Percentiles rank a stretch among this genome's conserved stretches.
phyloP scores from a whole-genome alignment of 306 rosid species.

The Begonia fuchsioides region DNA sequence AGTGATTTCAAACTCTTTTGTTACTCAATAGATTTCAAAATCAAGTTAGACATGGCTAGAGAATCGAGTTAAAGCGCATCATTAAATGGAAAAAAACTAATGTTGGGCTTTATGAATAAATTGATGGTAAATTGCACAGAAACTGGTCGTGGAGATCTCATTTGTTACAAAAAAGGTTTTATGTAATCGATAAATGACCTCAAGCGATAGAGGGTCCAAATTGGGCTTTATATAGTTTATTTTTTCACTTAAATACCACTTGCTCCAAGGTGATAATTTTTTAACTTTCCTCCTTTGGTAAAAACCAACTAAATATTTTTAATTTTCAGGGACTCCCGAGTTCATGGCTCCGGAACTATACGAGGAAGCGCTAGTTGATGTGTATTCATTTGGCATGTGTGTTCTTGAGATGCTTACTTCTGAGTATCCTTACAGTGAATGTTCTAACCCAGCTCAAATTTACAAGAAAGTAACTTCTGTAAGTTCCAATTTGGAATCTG shows the following conservation, averaged over 20 bases:
- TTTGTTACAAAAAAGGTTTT: too few relatives aligned
- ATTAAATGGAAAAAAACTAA: too few relatives aligned
- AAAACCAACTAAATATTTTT: neutral
- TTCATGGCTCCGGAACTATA: slow-evolving; percentile 94
- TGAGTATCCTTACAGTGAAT: slow-evolving; percentile 78
- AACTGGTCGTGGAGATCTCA: too few relatives aligned
- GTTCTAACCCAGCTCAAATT: slow-evolving; percentile 77
- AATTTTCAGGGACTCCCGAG: slow-evolving; percentile 66
- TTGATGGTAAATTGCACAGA: neutral
- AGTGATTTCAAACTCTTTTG: too few relatives aligned
- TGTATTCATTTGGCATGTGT: slow-evolving; percentile 94
- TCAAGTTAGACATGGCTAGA: neutral
- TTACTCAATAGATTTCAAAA: too few relatives aligned
- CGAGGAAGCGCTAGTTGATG: slow-evolving; percentile 91
- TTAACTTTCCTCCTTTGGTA: too few relatives aligned
- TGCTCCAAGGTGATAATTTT: too few relatives aligned
- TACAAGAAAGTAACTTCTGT: slow-evolving; percentile 93
- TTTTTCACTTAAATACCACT: too few relatives aligned
- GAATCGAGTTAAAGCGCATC: neutral
- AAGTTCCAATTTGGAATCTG: slow-evolving; percentile 10
- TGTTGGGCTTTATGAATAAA: too few relatives aligned
- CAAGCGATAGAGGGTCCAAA: too few relatives aligned
- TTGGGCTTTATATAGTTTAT: too few relatives aligned
- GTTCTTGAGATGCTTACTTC: slow-evolving; percentile 75
- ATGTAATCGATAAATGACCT: too few relatives aligned